Base-by-base conservation (phyloP, 371 early-diverging fungal genomes). In the Mortierella sp. region DNA sequence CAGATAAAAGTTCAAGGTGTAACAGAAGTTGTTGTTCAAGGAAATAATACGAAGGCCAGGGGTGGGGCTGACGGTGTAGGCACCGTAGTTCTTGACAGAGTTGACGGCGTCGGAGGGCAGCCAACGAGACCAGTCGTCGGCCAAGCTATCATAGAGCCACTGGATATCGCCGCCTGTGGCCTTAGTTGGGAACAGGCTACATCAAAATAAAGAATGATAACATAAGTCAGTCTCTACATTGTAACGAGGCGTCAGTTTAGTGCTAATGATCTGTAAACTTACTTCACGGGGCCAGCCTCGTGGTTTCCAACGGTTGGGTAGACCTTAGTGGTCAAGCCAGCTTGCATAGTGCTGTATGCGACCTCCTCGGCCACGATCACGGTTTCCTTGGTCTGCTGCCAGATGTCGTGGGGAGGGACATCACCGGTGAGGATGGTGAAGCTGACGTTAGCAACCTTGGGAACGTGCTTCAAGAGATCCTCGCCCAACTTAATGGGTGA, bases 21-120 rank as follows among this genome's bases (percentile, higher is more conserved):
- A 87, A 64, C 89, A 89, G 52, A 87, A 89, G 64, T 87, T 89
- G 43, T 86, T 87, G 48, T 89, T 89, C 27, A 89, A 64, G 42
- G 87, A 85, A 52, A 89, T 84, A 31, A 87, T 52, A 24, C 85
- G 84, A 21, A 89, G 55, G 0, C 87, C 87, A 8, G 72, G 66
- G 2, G 64, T 17, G 17, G 87, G 87, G 21, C 70, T 60, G 0
- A 65, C 64, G 1, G 78, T 79, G 64, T 89, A 87, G 23, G 84
- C 84, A 11, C 86, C 89, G 44, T 79, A 82, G 14, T 64, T 52
- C 37, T 81, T 73, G 14, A 86, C 69, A 15, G 70, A 56, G 17
- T 70, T 56, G 17, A 73, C 61, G 9, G 75, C 70, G 19, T 67
- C 46, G 27, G 50, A 59, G 0, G 83, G 49, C 23, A 87, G 53